Conservation (phyloP, 306 rosid genomes). For the Vicia villosa region DNA sequence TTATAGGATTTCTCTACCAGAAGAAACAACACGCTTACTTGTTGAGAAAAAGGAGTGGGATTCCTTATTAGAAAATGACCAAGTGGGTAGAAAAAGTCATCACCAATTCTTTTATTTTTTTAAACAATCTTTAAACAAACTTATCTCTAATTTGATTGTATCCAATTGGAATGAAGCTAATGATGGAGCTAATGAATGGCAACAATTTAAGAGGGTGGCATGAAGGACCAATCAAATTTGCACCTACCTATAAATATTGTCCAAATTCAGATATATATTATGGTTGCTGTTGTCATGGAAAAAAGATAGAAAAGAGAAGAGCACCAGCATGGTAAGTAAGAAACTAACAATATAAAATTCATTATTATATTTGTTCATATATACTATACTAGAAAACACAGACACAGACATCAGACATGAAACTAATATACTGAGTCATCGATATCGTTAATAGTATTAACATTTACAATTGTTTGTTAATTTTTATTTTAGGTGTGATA, state of each 20-base stretch:
- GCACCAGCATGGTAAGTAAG: slow-evolving; percentile 91
- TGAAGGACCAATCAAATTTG: slow-evolving; percentile 73
- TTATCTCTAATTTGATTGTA: slow-evolving; percentile 17
- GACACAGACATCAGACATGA: not conserved
- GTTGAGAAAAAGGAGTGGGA: slow-evolving; percentile 65
- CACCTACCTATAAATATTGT: slow-evolving; percentile 88
- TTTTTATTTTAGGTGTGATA: slow-evolving; percentile 67
- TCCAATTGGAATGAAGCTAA: slow-evolving; percentile 60
- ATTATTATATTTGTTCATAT: not conserved
- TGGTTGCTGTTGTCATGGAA: slow-evolving; percentile 52
- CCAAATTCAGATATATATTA: slow-evolving; percentile 73
- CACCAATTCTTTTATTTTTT: not conserved
- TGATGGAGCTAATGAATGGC: slow-evolving; percentile 61
- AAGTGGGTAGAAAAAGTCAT: slow-evolving; percentile 48
- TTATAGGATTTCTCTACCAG: slow-evolving; percentile 79
- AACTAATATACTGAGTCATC: not conserved
- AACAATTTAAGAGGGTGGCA: slow-evolving; percentile 70
- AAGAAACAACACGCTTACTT: slow-evolving; percentile 63
- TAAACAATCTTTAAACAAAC: not conserved
- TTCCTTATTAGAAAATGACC: slow-evolving; percentile 70
- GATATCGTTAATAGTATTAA: not conserved
- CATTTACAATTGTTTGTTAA: not conserved
- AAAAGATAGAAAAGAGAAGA: slow-evolving; percentile 55
- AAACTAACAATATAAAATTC: not conserved
- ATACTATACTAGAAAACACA: too few relatives aligned